A percentile compares a stretch with the other conserved stretches of the same genome.
These are phyloP conservation scores for Fusarium equiseti DNA, from an alignment of 2,329 filamentous ascomycete genomes.

Conservation along the genomic window DNA sequence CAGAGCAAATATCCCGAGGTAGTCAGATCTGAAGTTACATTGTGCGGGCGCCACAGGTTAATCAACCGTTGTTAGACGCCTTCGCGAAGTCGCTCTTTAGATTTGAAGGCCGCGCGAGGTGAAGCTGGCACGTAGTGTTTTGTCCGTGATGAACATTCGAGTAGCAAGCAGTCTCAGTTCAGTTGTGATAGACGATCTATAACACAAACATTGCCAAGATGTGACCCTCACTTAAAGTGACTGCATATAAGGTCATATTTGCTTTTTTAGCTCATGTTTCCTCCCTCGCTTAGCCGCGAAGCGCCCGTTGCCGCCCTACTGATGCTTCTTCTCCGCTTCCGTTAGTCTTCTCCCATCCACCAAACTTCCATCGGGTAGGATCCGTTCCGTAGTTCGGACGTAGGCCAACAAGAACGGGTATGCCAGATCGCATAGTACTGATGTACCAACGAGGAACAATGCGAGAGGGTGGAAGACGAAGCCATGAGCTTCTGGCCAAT, in stretches of 20 bases:
- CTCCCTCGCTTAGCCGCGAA: background rate
- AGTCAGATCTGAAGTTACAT: constrained; percentile 30
- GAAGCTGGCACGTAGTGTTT: background rate
- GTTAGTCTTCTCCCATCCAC: constrained; percentile 39
- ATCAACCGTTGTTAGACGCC: background rate
- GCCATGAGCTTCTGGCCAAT: constrained; percentile 64
- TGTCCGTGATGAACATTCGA: background rate
- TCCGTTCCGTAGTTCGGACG: constrained; percentile 55
- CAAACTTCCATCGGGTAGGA: constrained; percentile 55
- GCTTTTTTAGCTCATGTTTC: constrained; percentile 6
- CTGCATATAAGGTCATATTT: constrained; percentile 9
- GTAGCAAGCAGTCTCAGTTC: background rate
- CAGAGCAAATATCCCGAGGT: constrained; percentile 11
- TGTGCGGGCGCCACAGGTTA: constrained; percentile 9
- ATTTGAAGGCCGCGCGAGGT: background rate
- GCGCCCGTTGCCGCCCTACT: constrained; percentile 15
- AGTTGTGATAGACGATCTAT: background rate
- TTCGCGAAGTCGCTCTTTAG: background rate
- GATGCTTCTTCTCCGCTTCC: constrained; percentile 38
- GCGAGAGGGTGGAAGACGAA: constrained; percentile 60
- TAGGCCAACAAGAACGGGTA: constrained; percentile 60
- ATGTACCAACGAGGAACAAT: constrained; percentile 57
- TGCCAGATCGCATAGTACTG: constrained; percentile 57
- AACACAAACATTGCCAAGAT: background rate
- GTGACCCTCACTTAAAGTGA: background rate